Base-by-base conservation (phyloP, 192 early-diverging fungal genomes). In the Chytriomyces confervae region DNA sequence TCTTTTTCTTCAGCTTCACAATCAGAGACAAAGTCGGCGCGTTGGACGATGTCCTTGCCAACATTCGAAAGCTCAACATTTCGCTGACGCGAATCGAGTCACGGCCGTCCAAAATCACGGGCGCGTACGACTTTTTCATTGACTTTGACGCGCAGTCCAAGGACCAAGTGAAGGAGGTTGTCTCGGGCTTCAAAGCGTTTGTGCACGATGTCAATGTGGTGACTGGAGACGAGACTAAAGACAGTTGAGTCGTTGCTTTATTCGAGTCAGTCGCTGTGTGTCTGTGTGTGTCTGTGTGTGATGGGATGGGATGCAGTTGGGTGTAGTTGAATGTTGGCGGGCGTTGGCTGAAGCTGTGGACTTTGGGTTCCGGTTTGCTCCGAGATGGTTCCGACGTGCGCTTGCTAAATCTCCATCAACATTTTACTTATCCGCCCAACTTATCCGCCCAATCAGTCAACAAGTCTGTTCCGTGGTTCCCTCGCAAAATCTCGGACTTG, bases 51-150 rank as follows among this genome's bases (percentile, higher is more conserved):
- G 92, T 94, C 61, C 90, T 98, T 23, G 77, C 85, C 43, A 89
- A 89, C 47, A 88, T 98, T 71, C 90, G 89, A 66, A 76, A 83
- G 9, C 83, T 91, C 69, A 80, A 89, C 61, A 89, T 98, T 62
- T 96, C 94, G 5, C 88, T 98, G 83, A 93, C 92, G 16, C 91
- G 94, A 53, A 98, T 98, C 82, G 97, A 98, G 85, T 95, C 94
- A 50, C 93, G 97, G 23, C 95, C 97, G 47, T 91, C 90, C 83
- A 91, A 88, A 78, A 92, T 91, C 6, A 91, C 91, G 27, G 93
- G 91, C 61, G 87, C 93, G 61, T 98, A 98, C 80, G 94, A 98
- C 80, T 96, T 98, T 84, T 97, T 92, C 82, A 89, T 98, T 57
- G 97, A 98, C 80, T 95, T 98, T 66, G 85, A 90, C 60, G 92